phyloP scores from a whole-genome alignment of 2,329 filamentous ascomycete genomes.

The Seiridium cupressi region DNA sequence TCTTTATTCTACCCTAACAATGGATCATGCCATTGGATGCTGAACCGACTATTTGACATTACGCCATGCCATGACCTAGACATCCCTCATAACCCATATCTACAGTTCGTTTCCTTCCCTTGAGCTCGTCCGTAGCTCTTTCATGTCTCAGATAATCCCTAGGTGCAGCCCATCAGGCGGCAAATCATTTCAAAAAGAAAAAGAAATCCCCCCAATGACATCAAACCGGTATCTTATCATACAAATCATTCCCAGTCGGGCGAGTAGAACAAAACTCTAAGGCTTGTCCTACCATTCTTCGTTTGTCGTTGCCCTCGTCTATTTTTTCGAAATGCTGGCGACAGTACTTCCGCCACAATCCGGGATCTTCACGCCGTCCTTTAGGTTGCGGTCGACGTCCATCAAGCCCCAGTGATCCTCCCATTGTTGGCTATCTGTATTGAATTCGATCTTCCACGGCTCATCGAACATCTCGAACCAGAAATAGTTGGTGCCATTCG shows the following conservation, averaged over 20 bases:
- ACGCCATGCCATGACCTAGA: background rate
- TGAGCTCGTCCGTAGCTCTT: background rate
- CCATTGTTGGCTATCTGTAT: constrained; percentile 70
- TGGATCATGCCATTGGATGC: background rate
- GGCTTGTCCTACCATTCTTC: background rate
- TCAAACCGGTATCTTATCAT: background rate
- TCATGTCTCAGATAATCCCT: background rate
- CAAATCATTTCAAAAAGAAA: background rate
- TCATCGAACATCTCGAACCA: constrained; percentile 98
- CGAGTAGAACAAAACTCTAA: too few species aligned
- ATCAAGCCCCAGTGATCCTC: constrained; percentile 96
- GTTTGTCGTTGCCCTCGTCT: background rate
- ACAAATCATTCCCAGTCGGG: background rate
- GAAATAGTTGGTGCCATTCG: constrained; percentile 88
- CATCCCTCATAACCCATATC: background rate
- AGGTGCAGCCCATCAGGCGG: background rate
- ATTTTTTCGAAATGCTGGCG: background rate
- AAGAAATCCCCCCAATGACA: background rate
- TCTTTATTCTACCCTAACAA: background rate
- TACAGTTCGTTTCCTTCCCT: background rate
- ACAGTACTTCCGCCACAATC: constrained; percentile 78
- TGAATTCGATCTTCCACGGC: constrained; percentile 84
- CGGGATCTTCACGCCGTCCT: constrained; percentile 80
- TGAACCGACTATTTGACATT: background rate
- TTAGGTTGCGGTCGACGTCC: constrained; percentile 81